Evolutionary conservation across 345 rosid species (phyloP).

Genomic region (Bruguiera sexangula): DNA sequence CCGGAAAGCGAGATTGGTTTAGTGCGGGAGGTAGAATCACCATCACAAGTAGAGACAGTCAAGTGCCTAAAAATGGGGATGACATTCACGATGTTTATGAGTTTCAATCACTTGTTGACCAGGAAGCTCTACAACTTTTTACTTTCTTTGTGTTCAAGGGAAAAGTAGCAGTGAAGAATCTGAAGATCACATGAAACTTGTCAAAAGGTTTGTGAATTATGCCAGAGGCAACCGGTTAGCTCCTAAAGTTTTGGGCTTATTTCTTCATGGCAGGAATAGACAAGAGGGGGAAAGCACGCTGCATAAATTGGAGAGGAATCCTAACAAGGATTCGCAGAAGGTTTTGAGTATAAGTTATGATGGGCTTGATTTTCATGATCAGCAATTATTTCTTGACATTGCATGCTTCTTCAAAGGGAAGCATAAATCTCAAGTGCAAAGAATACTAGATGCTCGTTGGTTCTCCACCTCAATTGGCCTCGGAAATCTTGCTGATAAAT

Average conservation of each 20-base stretch:
- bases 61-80: neutral
- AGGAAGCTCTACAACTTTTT: neutral
- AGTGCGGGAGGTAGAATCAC: conserved; percentile 10
- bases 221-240: neutral
- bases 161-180: neutral
- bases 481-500: neutral
- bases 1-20: conserved; percentile 3
- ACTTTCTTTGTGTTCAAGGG: neutral
- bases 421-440: no score
- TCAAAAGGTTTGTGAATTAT: neutral
- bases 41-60: neutral
- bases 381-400: neutral
- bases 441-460: neutral
- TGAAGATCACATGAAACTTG: neutral
- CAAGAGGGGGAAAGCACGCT: neutral
- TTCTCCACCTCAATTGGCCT: neutral
- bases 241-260: neutral
- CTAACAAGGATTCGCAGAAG: neutral
- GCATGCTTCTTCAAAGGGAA: neutral
- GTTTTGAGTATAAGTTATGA: neutral
- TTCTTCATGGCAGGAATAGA: neutral
- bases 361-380: neutral
- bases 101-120: neutral
- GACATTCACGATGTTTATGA: neutral
- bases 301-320: neutral